Evolutionary conservation across 106 monocot genomes (phyloP), one percentile per base, ranked within the genome.

Genomic region (Agapanthus africanus): DNA sequence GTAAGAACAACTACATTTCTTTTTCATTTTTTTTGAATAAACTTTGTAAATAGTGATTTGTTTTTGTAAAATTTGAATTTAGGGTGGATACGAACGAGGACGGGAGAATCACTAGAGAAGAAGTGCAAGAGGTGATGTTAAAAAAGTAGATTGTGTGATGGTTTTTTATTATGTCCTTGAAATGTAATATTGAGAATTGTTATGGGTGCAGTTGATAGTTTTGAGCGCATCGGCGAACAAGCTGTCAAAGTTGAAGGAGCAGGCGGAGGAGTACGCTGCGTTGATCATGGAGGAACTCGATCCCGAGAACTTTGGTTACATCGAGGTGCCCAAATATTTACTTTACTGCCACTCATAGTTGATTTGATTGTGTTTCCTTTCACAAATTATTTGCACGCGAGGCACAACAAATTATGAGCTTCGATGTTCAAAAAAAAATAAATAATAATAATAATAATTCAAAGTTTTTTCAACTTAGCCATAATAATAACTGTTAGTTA

Each of bases 251-350:
- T 76, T 93, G 25, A 85, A 88, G 66, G 92, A 93, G 71, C 92
- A 93, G 73, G 92, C 92, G 14, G 79, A 85, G 78, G 92, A 93
- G 74, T 93, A 93, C 77, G 85, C 92, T 4, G 69, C 92, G 33
- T 76, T 93, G 16, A 93, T 93, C 73, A 93, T 93, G 92, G 92
- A 93, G 65, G 92, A 93, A 63, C 85, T 93, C 60, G 92, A 93
- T 69, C 92, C 92, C 9, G 92, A 93, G 50, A 81, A 80, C 67
- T 81, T 93, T 37, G 85, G 92, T 37, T 93, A 88, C 81, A 93
- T 93, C 40, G 92, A 93, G 81, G 92, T 91, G 27, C n/a, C n/a
- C n/a, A n/a, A n/a, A n/a, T n/a, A n/a, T n/a, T n/a, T n/a, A n/a
- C n/a, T n/a, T n/a, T n/a, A n/a, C n/a, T n/a, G n/a, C n/a, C n/a